phyloP scores from a whole-genome alignment of 1,139 yeast genomes.

The Protomyces inouyei region DNA sequence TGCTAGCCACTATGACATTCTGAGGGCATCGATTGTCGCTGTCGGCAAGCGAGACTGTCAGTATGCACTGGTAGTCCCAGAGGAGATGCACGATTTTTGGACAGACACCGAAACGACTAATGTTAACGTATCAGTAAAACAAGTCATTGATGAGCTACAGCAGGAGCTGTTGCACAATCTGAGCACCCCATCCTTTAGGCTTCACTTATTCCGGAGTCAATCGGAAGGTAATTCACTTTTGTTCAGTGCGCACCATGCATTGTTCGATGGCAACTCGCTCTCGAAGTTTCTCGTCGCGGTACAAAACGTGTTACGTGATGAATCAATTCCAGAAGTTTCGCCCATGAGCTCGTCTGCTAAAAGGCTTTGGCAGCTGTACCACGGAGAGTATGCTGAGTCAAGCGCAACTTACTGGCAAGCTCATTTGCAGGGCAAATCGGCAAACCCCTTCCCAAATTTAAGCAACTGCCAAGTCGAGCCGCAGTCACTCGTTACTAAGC shows the following conservation, averaged over 20 bases:
- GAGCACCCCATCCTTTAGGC: neutral
- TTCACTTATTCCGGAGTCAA: neutral
- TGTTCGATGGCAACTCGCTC: conserved; percentile 32
- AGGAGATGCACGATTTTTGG: neutral
- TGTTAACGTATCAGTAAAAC: conserved; percentile 16
- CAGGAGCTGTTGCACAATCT: neutral
- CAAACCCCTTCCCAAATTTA: conserved; percentile 8
- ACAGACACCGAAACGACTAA: conserved; percentile 20
- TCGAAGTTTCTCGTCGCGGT: conserved; percentile 2
- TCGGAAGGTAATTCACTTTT: conserved; percentile 11
- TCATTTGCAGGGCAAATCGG: neutral
- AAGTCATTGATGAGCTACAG: neutral
- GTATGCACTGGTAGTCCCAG: conserved; percentile 30
- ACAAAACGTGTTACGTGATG: neutral
- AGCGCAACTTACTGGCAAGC: conserved; percentile 1
- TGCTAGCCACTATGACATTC: conserved; percentile 28
- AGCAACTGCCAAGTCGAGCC: neutral
- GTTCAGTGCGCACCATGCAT: conserved; percentile 33
- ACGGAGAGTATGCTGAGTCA: neutral
- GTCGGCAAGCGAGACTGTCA: conserved; percentile 16
- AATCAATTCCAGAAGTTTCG: neutral
- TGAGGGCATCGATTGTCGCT: conserved; percentile 33
- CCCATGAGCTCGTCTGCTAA: neutral
- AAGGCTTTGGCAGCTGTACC: conserved; percentile 1
- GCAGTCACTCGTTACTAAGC: neutral